phyloP scores from a whole-genome alignment of 2,329 filamentous ascomycete species.

The Lachnellula suecica region DNA sequence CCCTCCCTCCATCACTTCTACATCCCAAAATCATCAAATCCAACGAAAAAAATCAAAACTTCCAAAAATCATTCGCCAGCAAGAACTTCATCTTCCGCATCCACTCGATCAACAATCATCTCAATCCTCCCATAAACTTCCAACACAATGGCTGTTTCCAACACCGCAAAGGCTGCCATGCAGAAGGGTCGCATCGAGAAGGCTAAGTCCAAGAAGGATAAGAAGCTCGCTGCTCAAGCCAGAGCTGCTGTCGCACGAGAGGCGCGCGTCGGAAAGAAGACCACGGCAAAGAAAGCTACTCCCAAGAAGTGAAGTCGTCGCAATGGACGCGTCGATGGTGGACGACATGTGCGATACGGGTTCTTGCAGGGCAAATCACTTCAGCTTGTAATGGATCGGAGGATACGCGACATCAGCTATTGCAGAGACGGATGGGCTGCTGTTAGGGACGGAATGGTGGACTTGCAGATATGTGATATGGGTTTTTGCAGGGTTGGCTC shows the following conservation, averaged over 20 bases:
- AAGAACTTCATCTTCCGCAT: not conserved
- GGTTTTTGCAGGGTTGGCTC: no score
- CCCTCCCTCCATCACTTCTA: not conserved
- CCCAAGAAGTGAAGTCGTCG: conserved; percentile 13
- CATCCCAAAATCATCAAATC: not conserved
- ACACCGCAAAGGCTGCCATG: conserved; percentile 9
- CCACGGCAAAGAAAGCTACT: conserved; percentile 7
- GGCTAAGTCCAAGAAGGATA: conserved; percentile 14
- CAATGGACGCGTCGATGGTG: not conserved
- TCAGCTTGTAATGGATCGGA: no score
- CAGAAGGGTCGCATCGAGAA: conserved; percentile 16
- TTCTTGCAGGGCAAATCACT: no score
- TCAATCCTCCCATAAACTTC: not conserved
- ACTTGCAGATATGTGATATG: no score
- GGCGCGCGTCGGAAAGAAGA: conserved; percentile 15
- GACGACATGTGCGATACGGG: not conserved
- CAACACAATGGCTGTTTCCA: conserved; percentile 7
- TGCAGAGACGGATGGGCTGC: no score
- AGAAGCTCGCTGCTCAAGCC: conserved; percentile 14
- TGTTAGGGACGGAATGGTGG: no score
- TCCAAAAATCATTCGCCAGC: not conserved
- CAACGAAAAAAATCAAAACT: not conserved
- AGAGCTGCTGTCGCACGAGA: conserved; percentile 14
- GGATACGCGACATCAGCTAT: no score
- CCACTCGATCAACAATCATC: not conserved